Conservation (phyloP, 768 basidiomycete genomes). For the Lactifluus pinguis region DNA sequence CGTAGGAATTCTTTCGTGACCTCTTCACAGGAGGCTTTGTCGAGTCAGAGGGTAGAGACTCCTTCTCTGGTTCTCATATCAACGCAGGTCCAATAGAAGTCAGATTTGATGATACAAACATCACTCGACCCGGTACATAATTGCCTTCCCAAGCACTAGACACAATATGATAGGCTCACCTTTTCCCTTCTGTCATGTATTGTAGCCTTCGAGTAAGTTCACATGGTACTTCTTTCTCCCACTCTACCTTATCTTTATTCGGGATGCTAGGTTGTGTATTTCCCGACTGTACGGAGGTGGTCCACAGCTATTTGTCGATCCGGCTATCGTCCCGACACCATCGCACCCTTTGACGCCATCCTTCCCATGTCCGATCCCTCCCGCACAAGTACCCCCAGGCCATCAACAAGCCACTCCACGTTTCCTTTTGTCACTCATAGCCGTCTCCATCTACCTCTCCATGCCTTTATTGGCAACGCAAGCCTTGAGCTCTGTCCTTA, state of each 20-base stretch:
- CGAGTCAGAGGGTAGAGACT: conserved; percentile 37
- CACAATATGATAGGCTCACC: conserved; percentile 11
- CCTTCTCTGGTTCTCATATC: conserved; percentile 13
- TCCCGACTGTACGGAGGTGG: conserved; percentile 83
- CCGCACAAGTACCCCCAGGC: conserved; percentile 33
- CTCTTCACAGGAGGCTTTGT: conserved; percentile 76
- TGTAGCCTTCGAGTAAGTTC: conserved; percentile 61
- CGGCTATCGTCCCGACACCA: conserved; percentile 54
- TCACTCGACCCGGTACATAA: conserved; percentile 71
- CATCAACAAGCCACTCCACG: conserved; percentile 72
- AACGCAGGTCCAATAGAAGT: conserved; percentile 55
- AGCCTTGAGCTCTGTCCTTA: conserved; percentile 61
- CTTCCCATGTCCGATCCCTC: conserved; percentile 31
- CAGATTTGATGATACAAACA: conserved; percentile 76
- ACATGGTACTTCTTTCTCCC: background rate
- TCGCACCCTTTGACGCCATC: conserved; percentile 62
- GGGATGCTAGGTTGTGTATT: conserved; percentile 61
- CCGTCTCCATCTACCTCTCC: conserved; percentile 79
- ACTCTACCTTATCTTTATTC: background rate
- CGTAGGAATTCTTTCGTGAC: conserved; percentile 77
- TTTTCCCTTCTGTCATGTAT: conserved; percentile 13
- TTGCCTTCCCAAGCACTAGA: background rate
- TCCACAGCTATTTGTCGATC: conserved; percentile 60
- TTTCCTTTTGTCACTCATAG: conserved; percentile 79
- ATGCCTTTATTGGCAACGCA: conserved; percentile 69